phyloP scores from a whole-genome alignment of 257 asterid species.

The Nicotiana obtusifolia region DNA sequence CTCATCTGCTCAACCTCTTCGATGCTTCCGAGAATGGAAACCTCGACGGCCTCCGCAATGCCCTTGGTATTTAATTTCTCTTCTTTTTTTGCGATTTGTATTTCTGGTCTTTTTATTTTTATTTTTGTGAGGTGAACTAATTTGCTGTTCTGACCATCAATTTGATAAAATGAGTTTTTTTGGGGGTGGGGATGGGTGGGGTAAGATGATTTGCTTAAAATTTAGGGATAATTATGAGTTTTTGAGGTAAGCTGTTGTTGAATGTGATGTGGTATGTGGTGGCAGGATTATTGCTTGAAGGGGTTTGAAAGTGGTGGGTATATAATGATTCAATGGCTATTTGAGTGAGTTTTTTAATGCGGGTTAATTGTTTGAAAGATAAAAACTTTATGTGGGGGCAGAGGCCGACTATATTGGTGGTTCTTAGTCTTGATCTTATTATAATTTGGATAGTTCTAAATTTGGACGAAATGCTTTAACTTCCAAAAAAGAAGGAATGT shows the following conservation, averaged over 20 bases:
- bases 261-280: neutral
- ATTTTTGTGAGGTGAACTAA: neutral
- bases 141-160: neutral
- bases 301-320: neutral
- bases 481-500: neutral
- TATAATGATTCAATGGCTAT: neutral
- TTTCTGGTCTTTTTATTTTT: neutral
- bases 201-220: neutral
- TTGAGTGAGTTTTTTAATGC: neutral
- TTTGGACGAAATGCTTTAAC: neutral
- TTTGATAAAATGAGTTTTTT: neutral
- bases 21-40: conserved; percentile 68
- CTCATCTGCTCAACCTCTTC: conserved; percentile 74
- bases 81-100: neutral
- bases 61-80: conserved; percentile 47
- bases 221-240: neutral
- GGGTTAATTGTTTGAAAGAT: neutral
- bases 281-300: neutral
- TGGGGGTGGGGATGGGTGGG: neutral
- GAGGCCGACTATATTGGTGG: neutral
- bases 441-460: neutral
- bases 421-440: neutral
- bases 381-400: neutral
- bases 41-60: conserved; percentile 54
- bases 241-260: neutral